phyloP scores from a whole-genome alignment of 179 eudicot species.

The Nepenthes alata region DNA sequence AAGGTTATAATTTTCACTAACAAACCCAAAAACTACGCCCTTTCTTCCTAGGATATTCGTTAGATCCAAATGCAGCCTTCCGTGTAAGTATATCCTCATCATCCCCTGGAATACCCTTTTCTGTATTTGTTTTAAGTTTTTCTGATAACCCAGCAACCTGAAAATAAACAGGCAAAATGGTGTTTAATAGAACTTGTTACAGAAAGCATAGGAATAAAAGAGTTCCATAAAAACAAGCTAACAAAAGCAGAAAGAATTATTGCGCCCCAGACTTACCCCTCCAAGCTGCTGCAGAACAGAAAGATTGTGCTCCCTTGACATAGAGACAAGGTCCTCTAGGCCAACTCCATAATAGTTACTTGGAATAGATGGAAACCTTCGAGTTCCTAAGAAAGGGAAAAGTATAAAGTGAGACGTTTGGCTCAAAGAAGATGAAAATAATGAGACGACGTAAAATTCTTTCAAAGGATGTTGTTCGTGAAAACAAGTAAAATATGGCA shows the following conservation, averaged over 20 bases:
- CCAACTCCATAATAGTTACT: slow-evolving; percentile 42
- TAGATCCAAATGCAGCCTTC: slow-evolving; percentile 62
- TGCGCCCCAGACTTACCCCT: slow-evolving; percentile 30
- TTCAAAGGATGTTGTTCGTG: too few relatives aligned
- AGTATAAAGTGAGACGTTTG: background rate
- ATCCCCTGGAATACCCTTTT: slow-evolving; percentile 60
- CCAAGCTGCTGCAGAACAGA: slow-evolving; percentile 41
- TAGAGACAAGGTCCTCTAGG: slow-evolving; percentile 43
- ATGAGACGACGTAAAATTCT: too few relatives aligned
- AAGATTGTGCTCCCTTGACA: slow-evolving; percentile 57
- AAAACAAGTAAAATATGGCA: too few relatives aligned
- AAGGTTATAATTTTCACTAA: background rate
- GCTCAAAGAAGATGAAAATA: background rate
- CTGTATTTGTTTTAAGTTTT: slow-evolving; percentile 44
- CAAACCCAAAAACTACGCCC: slow-evolving; percentile 72
- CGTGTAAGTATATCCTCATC: slow-evolving; percentile 50
- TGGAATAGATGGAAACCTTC: slow-evolving; percentile 18
- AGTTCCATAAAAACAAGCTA: background rate
- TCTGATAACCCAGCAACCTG: slow-evolving; percentile 55
- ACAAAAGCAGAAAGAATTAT: background rate
- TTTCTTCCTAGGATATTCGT: slow-evolving; percentile 79
- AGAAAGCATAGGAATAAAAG: background rate
- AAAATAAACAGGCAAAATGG: slow-evolving; percentile 1
- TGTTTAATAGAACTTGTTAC: too few relatives aligned
- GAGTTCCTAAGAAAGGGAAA: slow-evolving; percentile 18